A percentile compares a stretch with the other conserved stretches of the same genome.
These are phyloP conservation scores for Cicer bijugum DNA, from an alignment of 306 rosid species.

Conservation along the genomic window DNA sequence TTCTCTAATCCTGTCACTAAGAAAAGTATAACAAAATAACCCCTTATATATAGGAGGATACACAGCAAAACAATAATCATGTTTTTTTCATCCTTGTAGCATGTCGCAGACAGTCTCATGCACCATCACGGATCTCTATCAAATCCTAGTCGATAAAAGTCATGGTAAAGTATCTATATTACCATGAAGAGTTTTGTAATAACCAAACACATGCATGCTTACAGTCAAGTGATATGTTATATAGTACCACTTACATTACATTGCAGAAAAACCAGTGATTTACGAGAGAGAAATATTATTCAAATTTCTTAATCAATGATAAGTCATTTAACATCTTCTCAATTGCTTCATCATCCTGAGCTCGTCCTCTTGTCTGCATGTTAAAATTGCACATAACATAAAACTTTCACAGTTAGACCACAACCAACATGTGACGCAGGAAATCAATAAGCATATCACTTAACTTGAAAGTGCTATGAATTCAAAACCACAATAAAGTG, in stretches of 20 bases:
- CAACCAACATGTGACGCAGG: too few relatives aligned
- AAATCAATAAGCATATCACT: background rate
- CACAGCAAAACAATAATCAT: background rate
- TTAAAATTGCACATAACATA: background rate
- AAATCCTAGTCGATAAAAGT: background rate
- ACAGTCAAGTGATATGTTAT: background rate
- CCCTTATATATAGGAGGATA: background rate
- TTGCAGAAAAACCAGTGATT: background rate
- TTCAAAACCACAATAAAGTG: background rate
- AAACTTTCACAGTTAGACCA: too few relatives aligned
- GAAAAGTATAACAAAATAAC: constrained; percentile 8
- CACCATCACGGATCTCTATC: background rate
- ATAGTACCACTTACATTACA: background rate
- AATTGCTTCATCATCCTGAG: constrained; percentile 89
- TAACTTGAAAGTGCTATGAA: background rate
- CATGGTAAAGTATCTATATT: background rate
- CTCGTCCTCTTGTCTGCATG: constrained; percentile 87
- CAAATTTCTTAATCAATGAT: constrained; percentile 88
- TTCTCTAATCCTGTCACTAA: background rate
- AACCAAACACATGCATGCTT: constrained; percentile 22
- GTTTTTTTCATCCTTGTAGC: background rate
- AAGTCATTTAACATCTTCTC: constrained; percentile 92
- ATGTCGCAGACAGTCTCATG: background rate
- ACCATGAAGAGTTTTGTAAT: background rate
- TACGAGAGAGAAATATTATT: constrained; percentile 42